Evolutionary conservation across 106 monocot genomes (phyloP).

Genomic region (Triglochin maritima): DNA sequence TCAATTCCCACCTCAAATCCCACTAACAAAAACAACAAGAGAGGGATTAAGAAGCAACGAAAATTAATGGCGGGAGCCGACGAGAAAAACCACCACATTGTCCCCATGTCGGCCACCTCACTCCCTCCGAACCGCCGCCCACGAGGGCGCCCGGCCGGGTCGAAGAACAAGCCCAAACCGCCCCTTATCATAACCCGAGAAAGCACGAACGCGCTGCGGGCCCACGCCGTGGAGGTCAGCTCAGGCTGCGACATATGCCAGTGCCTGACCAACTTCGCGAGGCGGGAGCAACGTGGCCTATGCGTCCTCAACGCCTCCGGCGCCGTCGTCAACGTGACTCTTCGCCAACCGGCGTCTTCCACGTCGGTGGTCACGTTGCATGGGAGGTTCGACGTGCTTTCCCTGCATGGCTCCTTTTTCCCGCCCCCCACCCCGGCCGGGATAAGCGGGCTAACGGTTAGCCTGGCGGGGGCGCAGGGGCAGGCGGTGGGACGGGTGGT

Average conservation of each 20-base stretch:
- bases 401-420: conserved; percentile 15
- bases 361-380: conserved; percentile 1
- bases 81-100: not conserved
- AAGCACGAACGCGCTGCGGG: conserved; percentile 16
- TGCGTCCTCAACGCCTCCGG: conserved; percentile 19
- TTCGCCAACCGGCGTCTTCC: conserved; percentile 10
- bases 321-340: conserved; percentile 15
- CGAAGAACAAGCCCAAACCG: conserved; percentile 14
- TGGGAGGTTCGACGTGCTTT: conserved; percentile 19
- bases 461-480: conserved; percentile 23
- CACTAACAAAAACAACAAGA: not conserved
- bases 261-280: conserved; percentile 14
- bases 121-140: conserved; percentile 4
- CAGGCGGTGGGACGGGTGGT: conserved; percentile 14
- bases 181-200: conserved; percentile 20
- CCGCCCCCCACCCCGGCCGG: conserved; percentile 9
- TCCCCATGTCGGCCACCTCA: not conserved
- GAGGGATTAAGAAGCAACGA: not conserved
- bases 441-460: conserved; percentile 10
- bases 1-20: not conserved
- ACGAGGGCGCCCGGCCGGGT: conserved; percentile 5
- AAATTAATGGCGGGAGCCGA: not conserved
- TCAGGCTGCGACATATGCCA: conserved; percentile 16
- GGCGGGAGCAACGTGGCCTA: conserved; percentile 10
- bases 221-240: conserved; percentile 19